A percentile compares a stretch with the other conserved stretches of the same genome.
These are phyloP conservation scores for Pleodorina starrii DNA, from an alignment of 139 green algal species.

Conservation along the genomic window DNA sequence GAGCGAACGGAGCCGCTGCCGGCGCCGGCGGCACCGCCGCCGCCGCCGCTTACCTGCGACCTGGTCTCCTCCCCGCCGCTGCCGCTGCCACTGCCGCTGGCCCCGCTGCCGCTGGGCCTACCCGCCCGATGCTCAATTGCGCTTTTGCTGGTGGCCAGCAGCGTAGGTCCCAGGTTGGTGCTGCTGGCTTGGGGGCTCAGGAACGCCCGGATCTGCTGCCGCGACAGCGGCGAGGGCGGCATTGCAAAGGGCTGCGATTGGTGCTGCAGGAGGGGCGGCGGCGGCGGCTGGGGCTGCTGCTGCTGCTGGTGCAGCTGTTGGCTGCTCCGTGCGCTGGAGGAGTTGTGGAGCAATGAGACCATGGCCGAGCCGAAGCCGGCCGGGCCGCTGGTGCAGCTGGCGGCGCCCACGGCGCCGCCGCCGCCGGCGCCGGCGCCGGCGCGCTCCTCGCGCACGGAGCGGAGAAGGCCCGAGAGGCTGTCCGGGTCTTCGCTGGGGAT, in stretches of 20 bases:
- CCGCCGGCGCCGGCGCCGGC: not conserved
- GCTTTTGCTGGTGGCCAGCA: slow-evolving; percentile 1
- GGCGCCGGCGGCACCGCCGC: not conserved
- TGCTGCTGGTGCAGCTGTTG: not conserved
- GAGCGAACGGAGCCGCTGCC: not conserved
- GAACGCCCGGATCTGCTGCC: not conserved
- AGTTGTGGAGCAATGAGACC: not conserved
- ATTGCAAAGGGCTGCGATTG: not conserved
- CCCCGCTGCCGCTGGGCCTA: not conserved
- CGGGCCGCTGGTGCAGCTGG: not conserved
- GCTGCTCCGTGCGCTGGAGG: no score
- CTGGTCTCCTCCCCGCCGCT: not conserved
- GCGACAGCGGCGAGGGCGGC: slow-evolving; percentile 1
- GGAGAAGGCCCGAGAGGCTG: slow-evolving; percentile 33
- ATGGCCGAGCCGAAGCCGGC: not conserved
- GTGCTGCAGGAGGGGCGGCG: not conserved
- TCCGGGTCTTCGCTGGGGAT: slow-evolving; percentile 41
- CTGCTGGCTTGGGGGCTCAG: slow-evolving; percentile 9
- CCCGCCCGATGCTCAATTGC: not conserved
- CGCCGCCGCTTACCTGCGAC: not conserved
- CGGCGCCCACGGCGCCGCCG: not conserved
- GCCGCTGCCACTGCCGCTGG: not conserved
- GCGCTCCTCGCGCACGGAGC: slow-evolving; percentile 9
- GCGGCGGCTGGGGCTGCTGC: not conserved
- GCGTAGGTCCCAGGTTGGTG: not conserved